These are phyloP conservation scores for Melastoma candidum DNA, from an alignment of 441 rosid genomes.

Conservation along the genomic window DNA sequence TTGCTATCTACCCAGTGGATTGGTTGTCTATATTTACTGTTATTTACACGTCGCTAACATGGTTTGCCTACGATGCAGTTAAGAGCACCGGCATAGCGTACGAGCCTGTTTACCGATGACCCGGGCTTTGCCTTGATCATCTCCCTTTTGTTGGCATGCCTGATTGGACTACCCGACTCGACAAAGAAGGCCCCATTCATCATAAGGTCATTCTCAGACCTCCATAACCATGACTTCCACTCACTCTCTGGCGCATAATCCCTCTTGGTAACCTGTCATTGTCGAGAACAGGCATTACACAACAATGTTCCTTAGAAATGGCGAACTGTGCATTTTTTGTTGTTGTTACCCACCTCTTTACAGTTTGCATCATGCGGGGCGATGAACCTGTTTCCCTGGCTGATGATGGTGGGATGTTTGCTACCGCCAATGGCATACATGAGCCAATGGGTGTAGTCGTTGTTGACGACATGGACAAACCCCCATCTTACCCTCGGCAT, in stretches of 20 bases:
- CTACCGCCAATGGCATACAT: slow-evolving; percentile 36
- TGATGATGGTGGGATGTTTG: slow-evolving; percentile 8
- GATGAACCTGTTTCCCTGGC: slow-evolving; percentile 12
- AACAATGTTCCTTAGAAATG: background rate
- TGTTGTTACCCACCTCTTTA: slow-evolving; percentile 4
- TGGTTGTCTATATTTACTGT: background rate
- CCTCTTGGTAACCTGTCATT: slow-evolving; percentile 29
- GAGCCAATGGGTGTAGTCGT: slow-evolving; percentile 73
- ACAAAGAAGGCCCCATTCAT: slow-evolving; percentile 42
- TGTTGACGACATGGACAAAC: slow-evolving; percentile 66
- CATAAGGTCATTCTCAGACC: slow-evolving; percentile 33
- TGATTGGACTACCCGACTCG: slow-evolving; percentile 21
- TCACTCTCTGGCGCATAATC: slow-evolving; percentile 21
- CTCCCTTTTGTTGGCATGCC: slow-evolving; percentile 10
- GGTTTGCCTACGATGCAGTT: slow-evolving; percentile 23
- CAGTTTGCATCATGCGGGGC: background rate
- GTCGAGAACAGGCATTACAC: background rate
- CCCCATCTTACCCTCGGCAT: slow-evolving; percentile 30
- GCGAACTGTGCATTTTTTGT: background rate
- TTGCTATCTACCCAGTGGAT: background rate
- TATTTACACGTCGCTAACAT: slow-evolving; percentile 16
- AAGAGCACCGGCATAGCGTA: slow-evolving; percentile 33
- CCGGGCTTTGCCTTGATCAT: slow-evolving; percentile 33
- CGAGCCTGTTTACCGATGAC: slow-evolving; percentile 24
- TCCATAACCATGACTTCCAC: slow-evolving; percentile 51